Evolutionary conservation across 768 basidiomycete genomes (phyloP), one percentile per base, ranked within the genome.

Genomic region (Thelephora ganbajun): DNA sequence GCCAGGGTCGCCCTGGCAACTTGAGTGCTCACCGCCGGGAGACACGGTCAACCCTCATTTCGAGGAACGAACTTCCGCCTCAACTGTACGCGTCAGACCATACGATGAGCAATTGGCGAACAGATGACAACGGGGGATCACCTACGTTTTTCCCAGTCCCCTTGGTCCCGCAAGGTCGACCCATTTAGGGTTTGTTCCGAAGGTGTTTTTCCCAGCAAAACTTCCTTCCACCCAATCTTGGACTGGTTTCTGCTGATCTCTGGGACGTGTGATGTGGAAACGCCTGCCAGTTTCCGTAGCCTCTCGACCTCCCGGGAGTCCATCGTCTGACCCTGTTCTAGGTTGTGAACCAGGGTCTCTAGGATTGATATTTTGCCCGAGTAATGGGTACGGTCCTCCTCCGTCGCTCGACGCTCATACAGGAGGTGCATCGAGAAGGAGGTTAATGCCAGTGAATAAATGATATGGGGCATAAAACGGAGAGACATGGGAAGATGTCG

Each of bases 381-480:
- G 37, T 71, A 57, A 20, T 72, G 72, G 13, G 74, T 67, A 37
- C 71, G 71, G 49, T 82, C 76, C 37, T 76, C 76, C 42, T 69
- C 71, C 33, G 68, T 65, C 0, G 56, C 54, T 44, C 68, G 72
- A 50, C 76, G 69, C 46, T 74, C 70, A 56, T 63, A 69, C 35
- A 83, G 69, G 22, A 82, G 65, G 61, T 86, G 81, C 48, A 82
- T 76, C 23, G 80, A 76, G 50, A 83, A 59, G 19, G 82, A 82
- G 43, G 73, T 76, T 54, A 83, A 66, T 7, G 79, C 80, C 42
- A 79, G 63, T 30, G 80, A 74, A 60, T 76, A 84, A 52, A 83
- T 46, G 46, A 80, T 64, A 54, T 84, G 80, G 23, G 77, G 79
- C 49, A 80, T 57, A 63, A 83, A 83, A 6, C 59, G 56, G 6